Conservation (phyloP, 176 grass and related monocot genomes). For the Tillandsia leiboldiana region DNA sequence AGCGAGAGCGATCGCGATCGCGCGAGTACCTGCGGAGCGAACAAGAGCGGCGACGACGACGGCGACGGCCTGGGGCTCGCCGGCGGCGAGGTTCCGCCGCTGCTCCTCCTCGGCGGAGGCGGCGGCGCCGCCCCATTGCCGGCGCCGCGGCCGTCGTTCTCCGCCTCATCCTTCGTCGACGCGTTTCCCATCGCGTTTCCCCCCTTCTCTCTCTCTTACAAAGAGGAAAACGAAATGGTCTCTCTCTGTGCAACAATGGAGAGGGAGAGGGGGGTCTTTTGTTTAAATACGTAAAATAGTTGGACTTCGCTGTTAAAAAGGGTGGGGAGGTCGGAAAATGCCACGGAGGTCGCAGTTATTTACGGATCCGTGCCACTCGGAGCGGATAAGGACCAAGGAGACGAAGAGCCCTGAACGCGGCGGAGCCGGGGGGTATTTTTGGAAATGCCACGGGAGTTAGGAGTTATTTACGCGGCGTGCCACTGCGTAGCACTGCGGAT, state of each 20-base stretch:
- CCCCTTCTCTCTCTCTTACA: neutral
- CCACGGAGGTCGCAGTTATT: constrained; percentile 1
- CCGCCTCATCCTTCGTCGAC: neutral
- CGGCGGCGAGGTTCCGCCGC: neutral
- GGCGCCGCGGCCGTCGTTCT: neutral
- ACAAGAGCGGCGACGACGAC: neutral
- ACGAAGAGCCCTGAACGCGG: neutral
- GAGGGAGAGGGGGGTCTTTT: too few relatives aligned
- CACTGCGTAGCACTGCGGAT: neutral
- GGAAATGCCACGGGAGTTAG: neutral
- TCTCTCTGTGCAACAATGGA: too few relatives aligned
- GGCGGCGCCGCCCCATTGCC: too few relatives aligned
- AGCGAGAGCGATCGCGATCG: neutral
- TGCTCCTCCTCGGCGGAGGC: neutral
- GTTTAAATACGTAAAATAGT: too few relatives aligned
- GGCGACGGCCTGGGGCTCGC: neutral
- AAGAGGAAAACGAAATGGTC: too few relatives aligned
- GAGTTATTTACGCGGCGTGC: neutral
- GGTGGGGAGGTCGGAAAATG: neutral
- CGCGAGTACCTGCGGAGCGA: neutral
- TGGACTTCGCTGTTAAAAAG: neutral
- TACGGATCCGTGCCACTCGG: neutral
- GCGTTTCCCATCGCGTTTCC: constrained; percentile 6
- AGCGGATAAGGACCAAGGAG: neutral
- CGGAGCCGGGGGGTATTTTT: neutral